Conservation (phyloP, 148 eudicot genomes). For the Hydrangea macrophylla region DNA sequence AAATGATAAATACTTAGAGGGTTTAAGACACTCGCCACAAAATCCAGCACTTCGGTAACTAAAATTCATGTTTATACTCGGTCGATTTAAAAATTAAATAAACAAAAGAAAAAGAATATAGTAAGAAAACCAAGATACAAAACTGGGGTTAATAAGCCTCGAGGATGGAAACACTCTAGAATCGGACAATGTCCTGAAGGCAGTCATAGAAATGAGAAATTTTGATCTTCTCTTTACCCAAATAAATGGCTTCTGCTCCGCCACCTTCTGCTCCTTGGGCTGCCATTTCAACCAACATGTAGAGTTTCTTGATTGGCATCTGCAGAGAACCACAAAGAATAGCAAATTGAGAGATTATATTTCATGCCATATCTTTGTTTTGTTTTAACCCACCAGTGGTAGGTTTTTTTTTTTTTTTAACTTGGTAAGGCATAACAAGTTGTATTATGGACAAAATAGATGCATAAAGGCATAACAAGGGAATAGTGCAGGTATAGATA, state of each 20-base stretch:
- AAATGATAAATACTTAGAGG: too few species aligned
- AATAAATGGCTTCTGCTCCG: slow-evolving; percentile 76
- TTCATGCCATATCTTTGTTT: too few species aligned
- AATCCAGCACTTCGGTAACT: background rate
- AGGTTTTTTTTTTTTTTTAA: too few species aligned
- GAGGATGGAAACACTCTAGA: slow-evolving; percentile 25
- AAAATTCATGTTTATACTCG: background rate
- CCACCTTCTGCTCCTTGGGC: slow-evolving; percentile 95
- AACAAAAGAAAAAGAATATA: too few species aligned
- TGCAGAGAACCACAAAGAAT: too few species aligned
- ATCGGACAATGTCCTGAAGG: slow-evolving; percentile 74
- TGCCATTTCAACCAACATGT: slow-evolving; percentile 92
- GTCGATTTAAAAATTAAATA: background rate
- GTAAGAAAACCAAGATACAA: slow-evolving; percentile 5
- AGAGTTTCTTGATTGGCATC: slow-evolving; percentile 90
- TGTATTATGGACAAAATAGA: too few species aligned
- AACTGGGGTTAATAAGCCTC: slow-evolving; percentile 1
- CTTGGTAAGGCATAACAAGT: too few species aligned
- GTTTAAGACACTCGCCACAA: background rate
- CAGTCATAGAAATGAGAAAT: slow-evolving; percentile 83
- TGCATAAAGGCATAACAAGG: too few species aligned
- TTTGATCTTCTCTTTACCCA: slow-evolving; percentile 72
- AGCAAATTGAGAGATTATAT: too few species aligned
- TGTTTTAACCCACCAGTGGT: too few species aligned
- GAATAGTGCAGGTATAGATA: too few species aligned